Percentiles rank a stretch among this genome's conserved stretches.
These are phyloP conservation scores for Tetrapisispora pingtungensis DNA, from an alignment of 805 yeast genomes.

Conservation along the genomic window DNA sequence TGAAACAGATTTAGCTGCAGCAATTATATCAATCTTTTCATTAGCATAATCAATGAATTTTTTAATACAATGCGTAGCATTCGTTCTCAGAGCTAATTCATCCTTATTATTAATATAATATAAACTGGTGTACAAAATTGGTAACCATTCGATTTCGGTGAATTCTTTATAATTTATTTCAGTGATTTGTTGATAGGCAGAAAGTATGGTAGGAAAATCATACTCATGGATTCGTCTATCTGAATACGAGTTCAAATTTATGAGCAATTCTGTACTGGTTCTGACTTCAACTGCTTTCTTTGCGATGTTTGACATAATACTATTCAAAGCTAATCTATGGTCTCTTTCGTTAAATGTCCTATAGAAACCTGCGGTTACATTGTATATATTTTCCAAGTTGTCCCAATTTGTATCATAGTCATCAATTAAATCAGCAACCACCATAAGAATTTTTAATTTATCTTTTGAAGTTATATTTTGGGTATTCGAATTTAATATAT, in stretches of 20 bases:
- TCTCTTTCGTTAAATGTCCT: conserved; percentile 46
- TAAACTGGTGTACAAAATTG: conserved; percentile 57
- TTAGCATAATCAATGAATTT: conserved; percentile 54
- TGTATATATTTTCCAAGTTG: conserved; percentile 41
- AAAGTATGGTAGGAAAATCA: conserved; percentile 67
- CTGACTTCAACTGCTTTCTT: conserved; percentile 35
- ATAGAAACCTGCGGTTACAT: conserved; percentile 47
- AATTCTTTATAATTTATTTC: conserved; percentile 40
- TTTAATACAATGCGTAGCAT: conserved; percentile 55
- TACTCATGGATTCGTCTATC: conserved; percentile 53
- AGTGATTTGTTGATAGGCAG: conserved; percentile 55
- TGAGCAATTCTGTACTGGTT: conserved; percentile 42
- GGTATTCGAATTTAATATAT: conserved; percentile 50
- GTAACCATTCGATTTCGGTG: conserved; percentile 61
- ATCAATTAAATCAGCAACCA: conserved; percentile 45
- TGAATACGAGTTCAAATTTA: conserved; percentile 63
- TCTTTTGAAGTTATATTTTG: conserved; percentile 41
- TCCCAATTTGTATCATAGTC: conserved; percentile 44
- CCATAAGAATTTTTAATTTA: conserved; percentile 45
- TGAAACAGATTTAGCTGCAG: conserved; percentile 21
- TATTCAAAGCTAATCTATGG: conserved; percentile 53
- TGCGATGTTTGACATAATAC: conserved; percentile 52
- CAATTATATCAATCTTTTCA: conserved; percentile 19
- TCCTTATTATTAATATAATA: conserved; percentile 66
- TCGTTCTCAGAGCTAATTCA: conserved; percentile 72